Evolutionary conservation across 2,329 filamentous ascomycete genomes (phyloP), one percentile per base, ranked within the genome.

Genomic region (Pyrenochaeta sp.): DNA sequence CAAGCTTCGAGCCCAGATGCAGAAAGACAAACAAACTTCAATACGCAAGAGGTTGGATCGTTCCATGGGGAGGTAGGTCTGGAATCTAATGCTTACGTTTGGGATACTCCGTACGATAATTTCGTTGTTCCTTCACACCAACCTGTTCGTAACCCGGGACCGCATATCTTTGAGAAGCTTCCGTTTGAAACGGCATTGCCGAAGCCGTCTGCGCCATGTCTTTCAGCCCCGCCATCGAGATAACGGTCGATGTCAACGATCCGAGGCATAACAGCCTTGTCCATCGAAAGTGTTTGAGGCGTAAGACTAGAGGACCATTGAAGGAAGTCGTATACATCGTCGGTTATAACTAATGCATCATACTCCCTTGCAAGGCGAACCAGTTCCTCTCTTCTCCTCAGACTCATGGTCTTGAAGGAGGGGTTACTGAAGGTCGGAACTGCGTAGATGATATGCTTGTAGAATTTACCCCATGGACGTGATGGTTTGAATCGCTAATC

Each of bases 281-380:
- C 69, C 23, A 61, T 61, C 36, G 35, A 56, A 31, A 59, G 58
- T 47, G 21, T 48, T 42, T 60, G 44, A 21, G 61, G 43, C 9
- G 48, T 58, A 24, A 60, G 53, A 46, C 63, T 67, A 6, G 75
- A 60, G 2, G 83, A 81, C 90, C 91, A 96, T 66, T 92, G 88
- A 4, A 97, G 78, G 55, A 93, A 87, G 68, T 97, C 93, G 67
- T 99, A 99, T 7, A 97, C 91, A 68, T 99, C 94, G 72, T 97
- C 93, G 35, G 83, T 83, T 19, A 96, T 79, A 41, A 96, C 72
- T n/a, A 97, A 79, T 6, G 89, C 90, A 67, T 97, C 86, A 67
- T 87, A 84, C 45, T 85, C 77, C 43, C 93, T 81, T 0, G 93
- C 93, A 6, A 96, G 72, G n/a, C 77, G 75, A 17, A 97, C 84